A percentile compares a stretch with the other conserved stretches of the same genome.
Evolutionary conservation across 257 asterid genomes (phyloP).

Genomic region (Lavandula angustifolia): DNA sequence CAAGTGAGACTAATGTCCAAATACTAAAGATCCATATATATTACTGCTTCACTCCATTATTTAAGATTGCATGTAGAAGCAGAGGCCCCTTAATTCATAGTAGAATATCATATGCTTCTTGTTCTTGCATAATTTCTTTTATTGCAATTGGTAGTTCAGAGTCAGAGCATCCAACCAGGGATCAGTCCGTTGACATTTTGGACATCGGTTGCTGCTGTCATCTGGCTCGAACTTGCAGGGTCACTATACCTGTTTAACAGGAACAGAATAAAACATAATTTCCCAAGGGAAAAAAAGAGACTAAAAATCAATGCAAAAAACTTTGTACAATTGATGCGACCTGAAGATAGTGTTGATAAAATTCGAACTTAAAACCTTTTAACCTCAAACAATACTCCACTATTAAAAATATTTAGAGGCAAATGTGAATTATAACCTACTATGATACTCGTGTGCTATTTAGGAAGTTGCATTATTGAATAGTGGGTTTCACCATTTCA

Average conservation of each 20-base stretch:
- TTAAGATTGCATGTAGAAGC: slow-evolving; percentile 24
- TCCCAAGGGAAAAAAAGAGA: too few relatives aligned
- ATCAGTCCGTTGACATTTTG: slow-evolving; percentile 63
- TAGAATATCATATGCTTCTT: slow-evolving; percentile 23
- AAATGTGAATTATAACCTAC: too few relatives aligned
- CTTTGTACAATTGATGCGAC: too few relatives aligned
- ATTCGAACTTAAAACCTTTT: too few relatives aligned
- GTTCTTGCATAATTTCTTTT: not conserved
- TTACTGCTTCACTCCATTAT: slow-evolving; percentile 27
- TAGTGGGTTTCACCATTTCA: not conserved
- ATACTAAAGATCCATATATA: not conserved
- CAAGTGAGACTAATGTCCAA: too few relatives aligned
- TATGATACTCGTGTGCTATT: not conserved
- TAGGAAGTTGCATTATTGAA: not conserved
- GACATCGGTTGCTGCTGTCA: slow-evolving; percentile 61
- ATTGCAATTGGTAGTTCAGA: slow-evolving; percentile 8
- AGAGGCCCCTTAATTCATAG: not conserved
- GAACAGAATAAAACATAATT: not conserved
- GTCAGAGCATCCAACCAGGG: slow-evolving; percentile 93
- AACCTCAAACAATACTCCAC: too few relatives aligned
- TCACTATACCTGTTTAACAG: slow-evolving; percentile 55
- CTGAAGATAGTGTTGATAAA: too few relatives aligned
- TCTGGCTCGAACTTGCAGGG: slow-evolving; percentile 64
- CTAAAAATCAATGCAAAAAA: too few relatives aligned
- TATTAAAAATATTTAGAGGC: too few relatives aligned